A percentile compares a stretch with the other conserved stretches of the same genome.
Conservation (phyloP, 139 green algal genomes). For the Auxenochlorella protothecoides region DNA sequence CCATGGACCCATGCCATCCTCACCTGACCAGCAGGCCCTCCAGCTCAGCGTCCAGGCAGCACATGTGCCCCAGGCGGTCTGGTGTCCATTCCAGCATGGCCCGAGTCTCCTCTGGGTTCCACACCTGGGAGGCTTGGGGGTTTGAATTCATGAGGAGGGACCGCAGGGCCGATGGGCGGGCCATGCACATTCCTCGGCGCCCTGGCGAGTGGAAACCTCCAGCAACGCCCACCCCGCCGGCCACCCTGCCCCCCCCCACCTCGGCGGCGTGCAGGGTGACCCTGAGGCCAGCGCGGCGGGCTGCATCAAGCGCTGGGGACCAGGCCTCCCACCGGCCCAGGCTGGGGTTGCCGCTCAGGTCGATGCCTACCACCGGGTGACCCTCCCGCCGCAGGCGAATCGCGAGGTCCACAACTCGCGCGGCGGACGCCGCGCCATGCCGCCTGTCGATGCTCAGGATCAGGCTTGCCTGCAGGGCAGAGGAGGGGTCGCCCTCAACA, state of each 20-base stretch:
- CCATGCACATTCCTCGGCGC: no score
- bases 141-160: no score
- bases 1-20: background rate
- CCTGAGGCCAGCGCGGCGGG: slow-evolving; percentile 37
- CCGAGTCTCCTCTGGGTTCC: slow-evolving; percentile 26
- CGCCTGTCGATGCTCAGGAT: slow-evolving; percentile 74
- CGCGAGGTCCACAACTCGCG: no score
- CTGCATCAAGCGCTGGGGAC: slow-evolving; percentile 36
- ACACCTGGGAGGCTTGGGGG: no score
- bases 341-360: slow-evolving; percentile 65
- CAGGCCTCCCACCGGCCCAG: slow-evolving; percentile 45
- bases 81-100: slow-evolving; percentile 57
- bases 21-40: slow-evolving; percentile 32
- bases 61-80: slow-evolving; percentile 70
- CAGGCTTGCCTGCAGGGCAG: slow-evolving; percentile 15
- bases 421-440: slow-evolving; percentile 35
- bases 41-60: slow-evolving; percentile 50
- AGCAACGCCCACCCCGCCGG: no score
- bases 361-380: slow-evolving; percentile 48
- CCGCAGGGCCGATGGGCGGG: no score
- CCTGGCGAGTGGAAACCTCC: no score
- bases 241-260: slow-evolving; percentile 1
- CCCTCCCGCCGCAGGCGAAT: background rate
- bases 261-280: slow-evolving; percentile 66
- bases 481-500: background rate